Evolutionary conservation across 352 stramenopile genomes (phyloP).

Genomic region (Phytophthora litchii): DNA sequence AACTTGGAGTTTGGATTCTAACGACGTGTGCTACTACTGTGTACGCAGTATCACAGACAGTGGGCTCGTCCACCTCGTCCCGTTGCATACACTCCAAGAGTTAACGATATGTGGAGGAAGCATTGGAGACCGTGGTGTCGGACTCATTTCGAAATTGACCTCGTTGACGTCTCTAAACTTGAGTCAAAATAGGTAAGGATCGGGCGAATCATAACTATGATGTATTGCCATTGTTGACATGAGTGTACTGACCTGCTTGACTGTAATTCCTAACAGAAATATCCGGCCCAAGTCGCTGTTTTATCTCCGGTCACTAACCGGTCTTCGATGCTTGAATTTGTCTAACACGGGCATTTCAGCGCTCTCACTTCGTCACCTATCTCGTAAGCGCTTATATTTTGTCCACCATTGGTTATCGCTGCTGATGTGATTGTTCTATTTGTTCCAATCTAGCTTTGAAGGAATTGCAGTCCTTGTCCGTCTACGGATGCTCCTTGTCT

Average conservation of each 20-base stretch:
- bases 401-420: neutral
- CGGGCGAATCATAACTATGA: neutral
- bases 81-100: constrained; percentile 55
- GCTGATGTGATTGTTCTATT: constrained; percentile 7
- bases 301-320: constrained; percentile 59
- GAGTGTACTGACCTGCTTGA: neutral
- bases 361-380: constrained; percentile 71
- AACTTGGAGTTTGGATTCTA: constrained; percentile 3
- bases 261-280: constrained; percentile 45
- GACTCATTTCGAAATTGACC: constrained; percentile 77
- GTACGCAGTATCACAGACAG: constrained; percentile 65
- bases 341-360: constrained; percentile 76
- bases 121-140: constrained; percentile 73
- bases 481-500: constrained; percentile 60
- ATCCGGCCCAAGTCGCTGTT: constrained; percentile 73
- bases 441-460: constrained; percentile 46
- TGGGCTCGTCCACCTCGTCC: constrained; percentile 65
- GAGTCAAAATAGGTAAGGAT: constrained; percentile 73
- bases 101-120: constrained; percentile 71
- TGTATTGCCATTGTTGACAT: neutral
- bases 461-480: constrained; percentile 55
- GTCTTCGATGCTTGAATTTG: constrained; percentile 73
- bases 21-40: constrained; percentile 7
- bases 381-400: constrained; percentile 44
- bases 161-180: constrained; percentile 79